These are phyloP conservation scores for Protomyces arabidopsidicola DNA, from an alignment of 1,139 yeast species.

Conservation along the genomic window DNA sequence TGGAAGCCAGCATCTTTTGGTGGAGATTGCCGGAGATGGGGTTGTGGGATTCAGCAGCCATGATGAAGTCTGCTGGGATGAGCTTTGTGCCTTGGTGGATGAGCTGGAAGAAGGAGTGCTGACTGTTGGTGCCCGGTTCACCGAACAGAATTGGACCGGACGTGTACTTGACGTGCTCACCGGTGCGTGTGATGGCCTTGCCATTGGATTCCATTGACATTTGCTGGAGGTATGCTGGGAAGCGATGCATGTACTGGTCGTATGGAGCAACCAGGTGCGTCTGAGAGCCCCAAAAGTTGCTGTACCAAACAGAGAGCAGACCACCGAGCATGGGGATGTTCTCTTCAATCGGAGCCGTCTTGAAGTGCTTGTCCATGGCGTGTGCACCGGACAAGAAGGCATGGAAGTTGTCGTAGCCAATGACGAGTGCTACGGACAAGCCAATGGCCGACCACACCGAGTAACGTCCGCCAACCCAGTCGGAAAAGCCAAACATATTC, in stretches of 20 bases:
- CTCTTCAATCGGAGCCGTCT: slow-evolving; percentile 73
- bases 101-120: slow-evolving; percentile 98
- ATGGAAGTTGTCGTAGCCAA: slow-evolving; percentile 91
- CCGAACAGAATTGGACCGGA: slow-evolving; percentile 95
- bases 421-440: slow-evolving; percentile 85
- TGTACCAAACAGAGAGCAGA: slow-evolving; percentile 91
- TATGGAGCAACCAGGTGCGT: slow-evolving; percentile 97
- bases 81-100: slow-evolving; percentile 98
- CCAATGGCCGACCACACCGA: slow-evolving; percentile 99
- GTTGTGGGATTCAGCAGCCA: slow-evolving; percentile 97
- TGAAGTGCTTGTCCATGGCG: slow-evolving; percentile 89
- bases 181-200: slow-evolving; percentile 90
- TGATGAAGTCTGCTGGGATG: slow-evolving; percentile 92
- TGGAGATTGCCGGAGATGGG: slow-evolving; percentile 91
- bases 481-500: slow-evolving; percentile 97
- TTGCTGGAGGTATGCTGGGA: slow-evolving; percentile 98
- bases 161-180: slow-evolving; percentile 85
- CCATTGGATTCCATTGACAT: slow-evolving; percentile 99
- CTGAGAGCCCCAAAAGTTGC: slow-evolving; percentile 95
- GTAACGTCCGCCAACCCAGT: slow-evolving; percentile 99
- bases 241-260: slow-evolving; percentile 96
- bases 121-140: slow-evolving; percentile 98
- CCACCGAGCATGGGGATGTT: slow-evolving; percentile 95
- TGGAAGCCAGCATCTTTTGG: slow-evolving; percentile 96
- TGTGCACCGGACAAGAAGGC: slow-evolving; percentile 93